Evolutionary conservation across 2,329 filamentous ascomycete genomes (phyloP), one percentile per base, ranked within the genome.

Genomic region (Sarocladium kiliense): DNA sequence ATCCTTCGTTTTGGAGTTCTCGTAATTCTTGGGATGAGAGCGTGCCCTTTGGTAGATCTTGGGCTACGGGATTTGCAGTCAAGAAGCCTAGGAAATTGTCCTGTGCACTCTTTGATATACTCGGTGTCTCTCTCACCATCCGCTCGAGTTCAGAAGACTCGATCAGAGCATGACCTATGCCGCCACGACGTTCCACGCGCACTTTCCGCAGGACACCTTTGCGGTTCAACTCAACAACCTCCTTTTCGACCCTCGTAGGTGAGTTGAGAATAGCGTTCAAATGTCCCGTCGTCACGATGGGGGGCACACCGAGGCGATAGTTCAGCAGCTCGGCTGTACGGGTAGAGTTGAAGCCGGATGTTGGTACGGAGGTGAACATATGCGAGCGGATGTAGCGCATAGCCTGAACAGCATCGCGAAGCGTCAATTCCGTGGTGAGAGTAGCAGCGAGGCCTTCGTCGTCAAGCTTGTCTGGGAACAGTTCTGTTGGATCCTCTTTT

Each of bases 311-410:
- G 30, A 68, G 70, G 18, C 86, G 77, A 64, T 81, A 85, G 58
- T 84, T 82, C 54, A 90, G 74, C 16, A 88, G 71, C 62, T 87
- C 80, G 2, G 85, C 75, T 14, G 84, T 82, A 11, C 84, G 76
- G 19, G 78, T 80, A 4, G 83, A 85, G 61, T 77, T 80, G 77
- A 91, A 83, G 21, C 86, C 86, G 0, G 78, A 73, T 19, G 77
- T 74, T 2, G 87, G 87, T 11, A 90, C 72, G 1, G 79, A 71
- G 37, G 76, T 78, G 71, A 89, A 91, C 79, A 87, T 88, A 62
- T 71, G 75, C 19, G 65, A 69, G 36, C 78, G 79, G 51, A 86
- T 79, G 67, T 86, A 81, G 53, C 78, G 73, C 64, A 90, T 82
- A 21, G 84, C 83, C 65, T 88, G 85, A 0, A 82, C 75, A 1